These are phyloP conservation scores for Botrytis byssoidea DNA, from an alignment of 2,329 filamentous ascomycete genomes.

Conservation along the genomic window DNA sequence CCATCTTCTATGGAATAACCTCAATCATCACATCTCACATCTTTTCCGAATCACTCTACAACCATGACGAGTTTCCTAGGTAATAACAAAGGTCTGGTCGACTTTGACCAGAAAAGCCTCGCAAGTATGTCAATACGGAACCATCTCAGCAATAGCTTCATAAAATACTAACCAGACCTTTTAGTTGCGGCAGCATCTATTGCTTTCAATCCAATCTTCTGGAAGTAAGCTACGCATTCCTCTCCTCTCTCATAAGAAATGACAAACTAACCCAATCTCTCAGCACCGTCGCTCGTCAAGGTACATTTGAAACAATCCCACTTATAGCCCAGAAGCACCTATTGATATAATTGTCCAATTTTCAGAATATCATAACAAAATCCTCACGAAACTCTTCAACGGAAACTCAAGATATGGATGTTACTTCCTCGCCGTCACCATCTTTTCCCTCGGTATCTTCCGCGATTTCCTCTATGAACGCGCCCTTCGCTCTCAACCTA, in stretches of 20 bases:
- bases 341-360: conserved; percentile 22
- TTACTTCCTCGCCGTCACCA: conserved; percentile 83
- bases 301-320: conserved; percentile 46
- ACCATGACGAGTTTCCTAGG: conserved; percentile 35
- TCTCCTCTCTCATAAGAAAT: neutral
- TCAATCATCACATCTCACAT: neutral
- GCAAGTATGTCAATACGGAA: conserved; percentile 51
- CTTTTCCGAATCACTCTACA: neutral
- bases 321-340: conserved; percentile 20
- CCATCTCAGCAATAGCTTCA: conserved; percentile 27
- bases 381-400: conserved; percentile 82
- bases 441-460: conserved; percentile 88
- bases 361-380: conserved; percentile 85
- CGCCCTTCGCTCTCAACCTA: conserved; percentile 73
- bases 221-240: conserved; percentile 72
- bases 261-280: conserved; percentile 18
- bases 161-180: conserved; percentile 22
- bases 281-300: conserved; percentile 80
- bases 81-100: conserved; percentile 45
- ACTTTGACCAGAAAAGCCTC: conserved; percentile 66
- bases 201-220: conserved; percentile 96
- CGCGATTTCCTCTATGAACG: conserved; percentile 86
- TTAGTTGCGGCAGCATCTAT: conserved; percentile 79
- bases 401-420: conserved; percentile 77
- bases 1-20: neutral